Base-by-base conservation (phyloP, 805 yeast species). In the Lipomyces kockii region DNA sequence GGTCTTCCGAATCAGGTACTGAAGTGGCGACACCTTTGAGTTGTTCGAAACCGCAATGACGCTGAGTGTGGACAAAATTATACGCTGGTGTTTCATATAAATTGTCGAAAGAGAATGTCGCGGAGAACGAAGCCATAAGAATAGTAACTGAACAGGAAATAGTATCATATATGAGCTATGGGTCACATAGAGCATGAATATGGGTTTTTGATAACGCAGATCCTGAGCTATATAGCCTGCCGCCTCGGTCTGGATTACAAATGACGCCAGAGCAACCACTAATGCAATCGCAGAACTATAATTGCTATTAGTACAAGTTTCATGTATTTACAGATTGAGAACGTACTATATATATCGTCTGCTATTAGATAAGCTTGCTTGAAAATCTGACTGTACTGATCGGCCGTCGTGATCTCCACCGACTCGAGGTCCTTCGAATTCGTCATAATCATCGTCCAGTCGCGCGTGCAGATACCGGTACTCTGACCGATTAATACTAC, bases 181-280 rank as follows among this genome's bases (percentile, higher is more conserved):
- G 0, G 97, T 91, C 20, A 90, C 78, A 63, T 82, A 77, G n/a
- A 66, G 52, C 11, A 61, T 43, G 29, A 91, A 77, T 27, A 90
- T 81, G 0, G 97, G 97, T 74, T 91, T 92, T 61, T 83, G 76
- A 76, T 86, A 91, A 2, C 83, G 84, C 32, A 82, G 76, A 7
- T 80, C 75, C 37, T 82, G 80, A 74, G 90, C 89, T 5, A 91
- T 82, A 64, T 87, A 87, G 6, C 91, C 84, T 1, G 96, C 90
- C 67, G 88, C 80, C 76, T 91, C 97, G 0, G 97, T 91, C 75
- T 91, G 97, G 17, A 83, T 74, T 3, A 92, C 92, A 78, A 92
- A 92, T 2, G 92, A 74, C 7, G 85, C 74, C 66, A 87, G 71
- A 0, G 89, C 84, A 1, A 85, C 66, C 1, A 81, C 14, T 54